Percentiles rank a stretch among this genome's conserved stretches.
Conservation (phyloP, 2,329 filamentous ascomycete genomes). For the Cytospora chrysosperma region DNA sequence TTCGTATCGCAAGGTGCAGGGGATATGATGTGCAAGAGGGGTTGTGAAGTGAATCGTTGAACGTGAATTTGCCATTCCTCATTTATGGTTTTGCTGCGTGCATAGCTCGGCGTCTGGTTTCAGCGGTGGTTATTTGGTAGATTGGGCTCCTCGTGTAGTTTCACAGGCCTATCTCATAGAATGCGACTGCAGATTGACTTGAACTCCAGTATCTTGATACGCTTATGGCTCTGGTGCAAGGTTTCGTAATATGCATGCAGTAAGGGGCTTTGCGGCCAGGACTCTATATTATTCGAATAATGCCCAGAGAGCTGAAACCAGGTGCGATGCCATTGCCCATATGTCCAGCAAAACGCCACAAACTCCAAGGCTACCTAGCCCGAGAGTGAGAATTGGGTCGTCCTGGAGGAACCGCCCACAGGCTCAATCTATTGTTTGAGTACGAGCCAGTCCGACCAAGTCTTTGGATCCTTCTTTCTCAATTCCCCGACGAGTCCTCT, state of each 20-base stretch:
- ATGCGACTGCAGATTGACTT: slow-evolving; percentile 9
- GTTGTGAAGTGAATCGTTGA: neutral
- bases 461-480: slow-evolving; percentile 42
- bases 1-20: slow-evolving; percentile 90
- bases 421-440: slow-evolving; percentile 45
- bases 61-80: slow-evolving; percentile 4
- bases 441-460: slow-evolving; percentile 49
- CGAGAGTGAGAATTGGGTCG: neutral
- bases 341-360: neutral
- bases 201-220: neutral
- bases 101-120: slow-evolving; percentile 25
- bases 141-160: neutral
- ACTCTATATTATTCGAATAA: neutral
- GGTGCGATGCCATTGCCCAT: neutral
- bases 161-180: slow-evolving; percentile 5
- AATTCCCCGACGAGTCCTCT: slow-evolving; percentile 66
- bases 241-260: neutral
- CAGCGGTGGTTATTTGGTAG: slow-evolving; percentile 4
- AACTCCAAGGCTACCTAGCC: neutral
- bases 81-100: slow-evolving; percentile 13
- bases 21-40: slow-evolving; percentile 45
- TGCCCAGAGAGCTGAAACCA: neutral
- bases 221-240: slow-evolving; percentile 1
- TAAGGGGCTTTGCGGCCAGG: neutral
- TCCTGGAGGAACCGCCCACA: neutral